Evolutionary conservation across 306 rosid genomes (phyloP).

Genomic region (Sechiopsis laciniata): DNA sequence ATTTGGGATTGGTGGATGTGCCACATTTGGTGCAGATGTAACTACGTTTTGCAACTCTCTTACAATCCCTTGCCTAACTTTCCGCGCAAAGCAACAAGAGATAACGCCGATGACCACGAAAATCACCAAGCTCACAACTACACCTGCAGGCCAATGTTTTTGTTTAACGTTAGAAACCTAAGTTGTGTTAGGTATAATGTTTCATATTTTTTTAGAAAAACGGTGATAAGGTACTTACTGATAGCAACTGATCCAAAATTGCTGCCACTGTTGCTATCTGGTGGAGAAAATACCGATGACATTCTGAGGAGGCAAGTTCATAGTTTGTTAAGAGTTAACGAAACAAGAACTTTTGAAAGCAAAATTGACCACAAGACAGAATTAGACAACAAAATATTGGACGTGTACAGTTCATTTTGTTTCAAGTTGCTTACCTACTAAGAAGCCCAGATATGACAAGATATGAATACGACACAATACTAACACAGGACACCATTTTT

Average conservation of each 20-base stretch:
- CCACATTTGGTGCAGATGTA: background rate
- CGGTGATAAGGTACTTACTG: constrained; percentile 3
- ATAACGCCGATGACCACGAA: background rate
- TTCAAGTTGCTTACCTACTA: background rate
- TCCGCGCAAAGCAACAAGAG: constrained; percentile 8
- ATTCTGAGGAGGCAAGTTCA: constrained; percentile 1
- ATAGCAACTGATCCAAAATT: background rate
- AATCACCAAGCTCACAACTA: background rate
- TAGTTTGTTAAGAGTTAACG: background rate
- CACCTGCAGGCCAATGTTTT: constrained; percentile 11
- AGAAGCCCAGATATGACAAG: no score
- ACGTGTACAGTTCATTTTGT: background rate
- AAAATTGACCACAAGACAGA: constrained; percentile 1
- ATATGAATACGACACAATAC: no score
- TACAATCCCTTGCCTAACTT: background rate
- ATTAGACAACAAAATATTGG: background rate
- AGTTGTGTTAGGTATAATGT: background rate
- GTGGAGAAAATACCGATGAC: background rate
- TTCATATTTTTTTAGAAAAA: background rate
- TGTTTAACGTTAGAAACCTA: background rate
- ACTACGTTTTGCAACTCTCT: constrained; percentile 6
- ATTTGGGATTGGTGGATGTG: background rate
- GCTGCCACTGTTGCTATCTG: no score
- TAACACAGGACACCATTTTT: no score
- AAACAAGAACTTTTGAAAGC: background rate